Evolutionary conservation across 2,329 filamentous ascomycete genomes (phyloP).

Genomic region (Aspergillus sojae): DNA sequence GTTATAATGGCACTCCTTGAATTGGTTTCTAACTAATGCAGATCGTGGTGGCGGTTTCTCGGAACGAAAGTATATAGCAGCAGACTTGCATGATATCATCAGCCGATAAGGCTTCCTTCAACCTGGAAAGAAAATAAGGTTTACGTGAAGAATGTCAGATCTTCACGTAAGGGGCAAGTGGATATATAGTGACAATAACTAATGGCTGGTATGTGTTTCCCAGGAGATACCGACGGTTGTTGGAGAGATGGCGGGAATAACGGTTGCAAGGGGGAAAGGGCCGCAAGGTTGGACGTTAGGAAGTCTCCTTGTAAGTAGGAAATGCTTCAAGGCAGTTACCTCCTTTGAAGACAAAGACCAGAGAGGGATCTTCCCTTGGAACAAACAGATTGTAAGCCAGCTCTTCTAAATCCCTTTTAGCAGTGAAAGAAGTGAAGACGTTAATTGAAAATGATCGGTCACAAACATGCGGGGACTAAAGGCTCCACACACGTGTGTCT

Average conservation of each 20-base stretch:
- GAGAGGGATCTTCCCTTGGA: not conserved
- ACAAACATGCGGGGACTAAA: not conserved
- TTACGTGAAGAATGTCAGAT: not conserved
- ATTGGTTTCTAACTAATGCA: not conserved
- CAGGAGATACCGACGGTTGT: not conserved
- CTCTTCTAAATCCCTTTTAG: not conserved
- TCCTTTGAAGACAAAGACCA: not conserved
- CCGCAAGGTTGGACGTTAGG: not conserved
- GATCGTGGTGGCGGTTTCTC: not conserved
- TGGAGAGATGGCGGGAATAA: not conserved
- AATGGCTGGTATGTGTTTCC: constrained; percentile 9
- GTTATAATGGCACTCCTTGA: not conserved
- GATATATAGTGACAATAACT: not conserved
- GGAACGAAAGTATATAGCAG: not conserved
- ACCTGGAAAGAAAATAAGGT: not conserved
- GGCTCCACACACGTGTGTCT: constrained; percentile 1
- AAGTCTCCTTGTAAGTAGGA: not conserved
- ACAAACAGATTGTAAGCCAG: not conserved
- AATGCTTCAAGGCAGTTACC: not conserved
- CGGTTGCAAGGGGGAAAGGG: not conserved
- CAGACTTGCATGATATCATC: constrained; percentile 1
- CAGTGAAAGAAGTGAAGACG: not conserved
- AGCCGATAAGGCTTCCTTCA: not conserved
- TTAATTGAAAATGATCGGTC: not conserved
- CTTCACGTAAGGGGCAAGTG: not conserved